Evolutionary conservation across 257 asterid species (phyloP).

Genomic region (Solanum dulcamara): DNA sequence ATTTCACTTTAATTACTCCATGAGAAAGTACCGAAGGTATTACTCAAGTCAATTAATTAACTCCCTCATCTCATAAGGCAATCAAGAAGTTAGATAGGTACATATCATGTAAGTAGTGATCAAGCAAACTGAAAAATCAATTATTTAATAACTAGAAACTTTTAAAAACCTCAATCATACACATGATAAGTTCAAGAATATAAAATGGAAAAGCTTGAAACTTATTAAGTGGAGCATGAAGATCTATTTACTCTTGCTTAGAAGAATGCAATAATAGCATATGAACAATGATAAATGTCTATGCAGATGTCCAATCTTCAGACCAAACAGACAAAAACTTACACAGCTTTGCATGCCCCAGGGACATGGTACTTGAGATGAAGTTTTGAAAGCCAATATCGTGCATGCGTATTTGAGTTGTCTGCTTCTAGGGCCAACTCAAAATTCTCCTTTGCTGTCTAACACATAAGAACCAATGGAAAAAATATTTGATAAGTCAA

Average conservation of each 20-base stretch:
- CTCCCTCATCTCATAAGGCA: neutral
- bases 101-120: neutral
- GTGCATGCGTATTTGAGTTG: conserved; percentile 77
- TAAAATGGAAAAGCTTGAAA: neutral
- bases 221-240: neutral
- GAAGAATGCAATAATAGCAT: neutral
- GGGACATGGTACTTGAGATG: conserved; percentile 91
- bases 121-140: neutral
- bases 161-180: neutral
- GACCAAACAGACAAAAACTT: conserved; percentile 13
- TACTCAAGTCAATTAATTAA: neutral
- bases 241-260: neutral
- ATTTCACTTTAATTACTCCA: neutral
- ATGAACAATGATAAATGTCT: neutral
- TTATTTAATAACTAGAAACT: neutral
- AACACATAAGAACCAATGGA: conserved; percentile 12
- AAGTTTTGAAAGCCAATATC: conserved; percentile 85
- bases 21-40: neutral
- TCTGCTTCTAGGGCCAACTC: conserved; percentile 94
- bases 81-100: neutral
- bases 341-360: conserved; percentile 80
- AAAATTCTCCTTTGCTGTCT: conserved; percentile 84
- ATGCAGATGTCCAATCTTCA: neutral
- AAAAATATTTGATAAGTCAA: neutral
- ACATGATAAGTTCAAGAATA: neutral